Base-by-base conservation (phyloP, 2,329 filamentous ascomycete species). In the Monosporascus sp. region DNA sequence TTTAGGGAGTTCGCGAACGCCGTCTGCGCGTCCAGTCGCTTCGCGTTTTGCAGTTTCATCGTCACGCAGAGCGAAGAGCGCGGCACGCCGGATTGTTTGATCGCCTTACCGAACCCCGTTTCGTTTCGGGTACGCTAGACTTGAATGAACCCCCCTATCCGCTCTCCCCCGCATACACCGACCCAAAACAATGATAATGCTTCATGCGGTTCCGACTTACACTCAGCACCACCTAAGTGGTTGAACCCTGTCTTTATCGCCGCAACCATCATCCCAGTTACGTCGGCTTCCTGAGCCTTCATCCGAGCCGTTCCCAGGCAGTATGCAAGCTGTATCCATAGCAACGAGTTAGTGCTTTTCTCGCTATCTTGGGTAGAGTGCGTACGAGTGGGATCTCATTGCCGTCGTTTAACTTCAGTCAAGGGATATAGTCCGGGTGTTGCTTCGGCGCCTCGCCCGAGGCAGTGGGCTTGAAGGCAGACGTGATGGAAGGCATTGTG, bases 161-260 rank as follows among this genome's bases (percentile, higher is more conserved):
- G 38, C n/a, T 41, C 8, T 9, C 25, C 1, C 25, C 25, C 25
- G 25, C 25, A 3, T 27, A 27, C 25, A 27, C 25, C 9, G 25
- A 27, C 1, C 9, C 25, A 27, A 27, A 27, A 27, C 25, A 27
- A 27, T 39, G 37, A 39, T 31, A 49, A 24, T 8, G 25, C 25
- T 8, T 8, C 25, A 27, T 27, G 2, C 25, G 25, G 25, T 9
- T 27, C 25, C 25, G 8, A 58, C 70, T 53, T 66, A 85, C 85
- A 72, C 74, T 92, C 85, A 20, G 89, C 89, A 44, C 88, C 83
- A 67, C 93, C 89, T 3, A 92, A 76, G 64, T 92, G 88, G 54
- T 78, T 77, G 68, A 85, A 91, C 24, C 86, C 88, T n/a, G 82
- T 69, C 51, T 81, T 78, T 62, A 90, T 86, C 35, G 88, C 88